Evolutionary conservation across 306 rosid genomes (phyloP).

Genomic region (Oxytropis ochrocephala): DNA sequence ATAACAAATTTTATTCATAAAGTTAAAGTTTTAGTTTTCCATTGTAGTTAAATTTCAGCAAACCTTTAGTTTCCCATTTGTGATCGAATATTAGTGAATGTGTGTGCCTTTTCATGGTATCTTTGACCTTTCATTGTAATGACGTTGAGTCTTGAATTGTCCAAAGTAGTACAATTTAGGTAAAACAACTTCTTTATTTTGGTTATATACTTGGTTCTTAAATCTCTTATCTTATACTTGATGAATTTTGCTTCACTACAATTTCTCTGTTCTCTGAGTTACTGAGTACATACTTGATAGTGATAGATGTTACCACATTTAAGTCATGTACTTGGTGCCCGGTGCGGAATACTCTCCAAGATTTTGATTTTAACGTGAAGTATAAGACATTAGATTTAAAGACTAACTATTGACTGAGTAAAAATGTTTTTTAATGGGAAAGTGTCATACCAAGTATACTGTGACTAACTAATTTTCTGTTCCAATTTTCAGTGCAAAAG

Average conservation of each 20-base stretch:
- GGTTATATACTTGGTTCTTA: background rate
- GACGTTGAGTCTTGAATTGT: background rate
- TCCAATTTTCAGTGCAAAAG: background rate
- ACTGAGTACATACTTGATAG: background rate
- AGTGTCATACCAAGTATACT: background rate
- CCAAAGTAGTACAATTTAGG: background rate
- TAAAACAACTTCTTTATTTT: background rate
- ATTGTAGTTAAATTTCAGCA: too few relatives aligned
- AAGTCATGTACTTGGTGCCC: background rate
- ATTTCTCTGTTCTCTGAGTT: too few relatives aligned
- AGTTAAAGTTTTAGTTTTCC: too few relatives aligned
- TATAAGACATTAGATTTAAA: background rate
- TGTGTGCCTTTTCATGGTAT: background rate
- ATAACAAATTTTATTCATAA: too few relatives aligned
- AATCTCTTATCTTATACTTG: background rate
- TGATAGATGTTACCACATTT: background rate
- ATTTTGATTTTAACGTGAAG: too few relatives aligned
- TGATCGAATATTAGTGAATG: background rate
- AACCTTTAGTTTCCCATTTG: too few relatives aligned
- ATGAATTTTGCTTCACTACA: background rate
- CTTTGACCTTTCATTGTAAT: background rate
- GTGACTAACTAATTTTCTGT: background rate
- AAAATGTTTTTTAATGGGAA: background rate
- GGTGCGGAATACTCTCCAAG: too few relatives aligned
- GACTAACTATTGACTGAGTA: background rate